These are phyloP conservation scores for Trifolium repens DNA, from an alignment of 306 rosid genomes.

Conservation along the genomic window DNA sequence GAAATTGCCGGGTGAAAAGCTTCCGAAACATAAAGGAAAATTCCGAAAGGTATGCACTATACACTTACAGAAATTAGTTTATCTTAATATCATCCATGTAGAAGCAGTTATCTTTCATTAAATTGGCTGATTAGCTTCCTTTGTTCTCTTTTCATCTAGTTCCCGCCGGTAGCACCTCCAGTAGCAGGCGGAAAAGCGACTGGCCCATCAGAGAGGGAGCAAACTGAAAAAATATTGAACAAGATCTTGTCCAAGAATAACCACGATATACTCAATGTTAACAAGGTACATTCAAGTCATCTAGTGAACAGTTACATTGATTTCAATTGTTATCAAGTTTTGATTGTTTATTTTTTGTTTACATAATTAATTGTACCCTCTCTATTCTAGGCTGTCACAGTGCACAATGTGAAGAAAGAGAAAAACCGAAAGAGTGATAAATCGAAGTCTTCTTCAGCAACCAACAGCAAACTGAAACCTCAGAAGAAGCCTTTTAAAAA, in stretches of 20 bases:
- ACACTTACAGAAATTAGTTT: conserved; percentile 6
- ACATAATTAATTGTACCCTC: conserved; percentile 10
- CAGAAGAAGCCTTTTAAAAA: conserved; percentile 59
- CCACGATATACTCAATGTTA: conserved; percentile 78
- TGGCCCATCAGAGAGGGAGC: conserved; percentile 73
- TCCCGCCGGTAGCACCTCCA: conserved; percentile 88
- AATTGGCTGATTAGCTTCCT: conserved; percentile 26
- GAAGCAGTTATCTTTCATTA: conserved; percentile 21
- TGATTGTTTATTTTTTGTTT: background rate
- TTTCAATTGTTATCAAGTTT: conserved; percentile 17
- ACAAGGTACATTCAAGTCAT: conserved; percentile 59
- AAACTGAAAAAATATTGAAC: conserved; percentile 84
- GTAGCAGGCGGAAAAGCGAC: conserved; percentile 74
- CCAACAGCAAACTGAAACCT: conserved; percentile 71
- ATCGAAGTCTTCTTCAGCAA: conserved; percentile 52
- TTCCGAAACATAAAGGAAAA: conserved; percentile 79
- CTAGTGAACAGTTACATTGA: conserved; percentile 1
- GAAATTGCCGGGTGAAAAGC: conserved; percentile 84
- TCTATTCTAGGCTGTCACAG: conserved; percentile 68
- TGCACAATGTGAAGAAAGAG: conserved; percentile 81
- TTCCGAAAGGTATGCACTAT: conserved; percentile 69
- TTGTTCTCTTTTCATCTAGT: conserved; percentile 55
- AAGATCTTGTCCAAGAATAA: conserved; percentile 82
- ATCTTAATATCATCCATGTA: conserved; percentile 18
- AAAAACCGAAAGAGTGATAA: conserved; percentile 54